Evolutionary conservation across 2,329 filamentous ascomycete species (phyloP), one percentile per base, ranked within the genome.

Genomic region (Fusarium falciforme): DNA sequence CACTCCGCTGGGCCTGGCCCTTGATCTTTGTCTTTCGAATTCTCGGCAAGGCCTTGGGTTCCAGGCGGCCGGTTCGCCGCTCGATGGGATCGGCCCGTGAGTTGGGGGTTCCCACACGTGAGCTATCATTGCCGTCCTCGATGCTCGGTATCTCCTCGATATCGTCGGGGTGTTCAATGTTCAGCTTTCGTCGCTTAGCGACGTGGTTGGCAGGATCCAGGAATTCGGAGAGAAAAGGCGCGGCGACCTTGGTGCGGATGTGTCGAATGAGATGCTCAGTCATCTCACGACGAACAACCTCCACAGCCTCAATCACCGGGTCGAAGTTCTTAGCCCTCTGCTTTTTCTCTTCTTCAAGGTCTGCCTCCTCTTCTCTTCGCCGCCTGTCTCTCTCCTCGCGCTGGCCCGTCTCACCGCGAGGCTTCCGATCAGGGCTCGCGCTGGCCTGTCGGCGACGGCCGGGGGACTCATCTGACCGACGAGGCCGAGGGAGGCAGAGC

Each of bases 261-360:
- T 98, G 95, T 74, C 93, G 91, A 71, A 98, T 91, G 38, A 99
- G 86, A 81, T 97, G 96, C 80, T 97, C 93, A 68, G 90, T 92
- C 80, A 99, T 86, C 81, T 98, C 95, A 62, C 91, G 90, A 61
- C 93, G 90, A 62, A 98, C 89, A 52, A 93, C 89, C 70, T 95
- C 91, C 42, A 95, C 87, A 36, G 96, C 96, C 79, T 97, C 96
- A 58, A 87, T 85, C 6, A 96, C 94, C n/a, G 96, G 96, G 82
- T 99, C 96, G 73, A 98, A 90, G 80, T 97, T 93, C 79, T 93
- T 92, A 20, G 95, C 95, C 61, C 96, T 88, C 77, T 96, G 93
- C 79, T 91, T 92, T 85, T 96, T 98, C 82, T 98, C 96, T 75
- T 96, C 93, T 79, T 98, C 95, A 9, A 96, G 80, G 79, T 98